These are phyloP conservation scores for Phyllosticta capitalensis DNA, from an alignment of 2,329 filamentous ascomycete genomes.

Conservation along the genomic window DNA sequence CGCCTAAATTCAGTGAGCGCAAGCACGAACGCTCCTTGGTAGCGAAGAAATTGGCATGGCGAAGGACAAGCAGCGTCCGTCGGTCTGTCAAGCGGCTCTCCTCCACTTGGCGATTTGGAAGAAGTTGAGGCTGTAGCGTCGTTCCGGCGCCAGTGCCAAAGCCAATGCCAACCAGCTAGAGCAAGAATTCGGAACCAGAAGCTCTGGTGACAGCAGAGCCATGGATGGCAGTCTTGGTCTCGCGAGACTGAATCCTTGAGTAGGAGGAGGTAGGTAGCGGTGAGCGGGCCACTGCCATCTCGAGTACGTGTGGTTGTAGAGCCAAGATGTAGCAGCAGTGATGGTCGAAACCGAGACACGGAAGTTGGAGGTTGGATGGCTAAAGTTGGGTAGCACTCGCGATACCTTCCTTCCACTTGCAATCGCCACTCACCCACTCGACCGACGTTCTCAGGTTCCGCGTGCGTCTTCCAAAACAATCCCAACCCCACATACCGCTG, in stretches of 20 bases:
- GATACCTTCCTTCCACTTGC: not conserved
- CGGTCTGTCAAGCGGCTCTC: too few species aligned
- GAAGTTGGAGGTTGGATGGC: too few species aligned
- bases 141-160: not conserved
- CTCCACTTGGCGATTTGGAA: too few species aligned
- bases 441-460: too few species aligned
- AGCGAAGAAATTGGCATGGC: too few species aligned
- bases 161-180: not conserved
- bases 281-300: not conserved
- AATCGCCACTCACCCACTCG: too few species aligned
- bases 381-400: not conserved
- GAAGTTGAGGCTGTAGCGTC: not conserved
- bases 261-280: not conserved
- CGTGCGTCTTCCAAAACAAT: too few species aligned
- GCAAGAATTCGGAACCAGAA: not conserved
- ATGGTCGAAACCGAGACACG: not conserved
- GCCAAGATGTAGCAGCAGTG: not conserved
- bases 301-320: not conserved
- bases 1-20: too few species aligned
- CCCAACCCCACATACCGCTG: too few species aligned
- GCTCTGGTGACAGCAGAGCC: not conserved
- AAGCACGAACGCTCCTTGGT: too few species aligned
- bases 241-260: not conserved
- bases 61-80: too few species aligned
- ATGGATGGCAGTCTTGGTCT: not conserved